Conservation (phyloP, 176 grass and related monocot species). For the Carex cristatella region DNA sequence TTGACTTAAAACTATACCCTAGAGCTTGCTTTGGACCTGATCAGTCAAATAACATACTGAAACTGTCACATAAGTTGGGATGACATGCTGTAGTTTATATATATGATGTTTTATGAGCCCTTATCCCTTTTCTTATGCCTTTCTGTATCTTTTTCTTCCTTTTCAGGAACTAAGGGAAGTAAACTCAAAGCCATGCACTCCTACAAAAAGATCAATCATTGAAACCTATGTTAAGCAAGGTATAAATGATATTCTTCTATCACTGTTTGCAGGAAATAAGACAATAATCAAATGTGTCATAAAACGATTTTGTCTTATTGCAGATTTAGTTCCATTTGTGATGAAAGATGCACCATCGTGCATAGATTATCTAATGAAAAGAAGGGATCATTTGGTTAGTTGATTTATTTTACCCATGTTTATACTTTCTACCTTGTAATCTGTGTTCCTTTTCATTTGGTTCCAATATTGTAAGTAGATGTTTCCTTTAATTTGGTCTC, state of each 20-base stretch:
- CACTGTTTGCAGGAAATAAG: neutral
- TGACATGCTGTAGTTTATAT: no score
- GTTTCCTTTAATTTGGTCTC: neutral
- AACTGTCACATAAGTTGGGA: neutral
- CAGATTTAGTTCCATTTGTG: constrained; percentile 7
- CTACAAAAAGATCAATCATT: neutral
- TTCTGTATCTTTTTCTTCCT: neutral
- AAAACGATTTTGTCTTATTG: constrained; percentile 5
- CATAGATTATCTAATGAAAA: neutral
- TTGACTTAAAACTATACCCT: neutral
- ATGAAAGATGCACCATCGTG: neutral
- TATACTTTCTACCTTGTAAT: no score
- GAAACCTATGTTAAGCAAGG: constrained; percentile 5
- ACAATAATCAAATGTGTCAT: neutral
- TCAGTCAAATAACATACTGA: neutral
- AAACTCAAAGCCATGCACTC: neutral
- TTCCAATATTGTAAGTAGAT: neutral
- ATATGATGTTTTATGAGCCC: neutral
- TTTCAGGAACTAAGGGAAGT: neutral
- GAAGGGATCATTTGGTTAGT: constrained; percentile 11
- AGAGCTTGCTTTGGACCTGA: neutral
- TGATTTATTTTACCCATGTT: neutral
- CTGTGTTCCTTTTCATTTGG: neutral
- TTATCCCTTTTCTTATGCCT: neutral
- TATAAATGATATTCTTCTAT: neutral